Conservation (phyloP, 2,329 filamentous ascomycete species). For the Epichloe aotearoae region DNA sequence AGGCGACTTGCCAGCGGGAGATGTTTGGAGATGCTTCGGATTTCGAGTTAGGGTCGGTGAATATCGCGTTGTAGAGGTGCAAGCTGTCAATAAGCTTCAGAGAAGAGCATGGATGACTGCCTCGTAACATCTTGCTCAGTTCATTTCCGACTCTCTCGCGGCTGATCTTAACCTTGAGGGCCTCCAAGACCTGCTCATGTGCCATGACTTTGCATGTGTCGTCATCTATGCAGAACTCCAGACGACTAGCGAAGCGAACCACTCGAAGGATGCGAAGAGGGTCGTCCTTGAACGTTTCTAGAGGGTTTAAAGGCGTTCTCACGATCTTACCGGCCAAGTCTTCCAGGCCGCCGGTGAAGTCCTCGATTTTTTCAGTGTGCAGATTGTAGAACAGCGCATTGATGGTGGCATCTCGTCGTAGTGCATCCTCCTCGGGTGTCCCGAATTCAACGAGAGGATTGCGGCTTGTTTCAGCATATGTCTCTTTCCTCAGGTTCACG, state of each 20-base stretch:
- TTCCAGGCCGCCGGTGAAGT: slow-evolving; percentile 65
- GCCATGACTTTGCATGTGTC: slow-evolving; percentile 62
- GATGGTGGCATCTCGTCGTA: slow-evolving; percentile 81
- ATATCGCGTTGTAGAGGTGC: slow-evolving; percentile 58
- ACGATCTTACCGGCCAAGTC: slow-evolving; percentile 66
- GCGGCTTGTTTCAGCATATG: slow-evolving; percentile 57
- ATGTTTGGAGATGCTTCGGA: slow-evolving; percentile 43
- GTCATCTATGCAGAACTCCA: slow-evolving; percentile 65
- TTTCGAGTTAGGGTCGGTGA: slow-evolving; percentile 50
- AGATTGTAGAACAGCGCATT: slow-evolving; percentile 96
- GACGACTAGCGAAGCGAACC: slow-evolving; percentile 77
- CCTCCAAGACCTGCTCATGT: slow-evolving; percentile 61
- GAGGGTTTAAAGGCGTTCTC: slow-evolving; percentile 72
- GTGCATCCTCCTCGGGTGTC: slow-evolving; percentile 77
- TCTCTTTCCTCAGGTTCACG: slow-evolving; percentile 87
- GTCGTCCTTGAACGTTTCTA: slow-evolving; percentile 89
- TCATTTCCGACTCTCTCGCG: slow-evolving; percentile 80
- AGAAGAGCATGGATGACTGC: slow-evolving; percentile 45
- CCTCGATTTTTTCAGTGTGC: slow-evolving; percentile 65
- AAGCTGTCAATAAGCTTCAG: slow-evolving; percentile 54
- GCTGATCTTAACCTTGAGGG: slow-evolving; percentile 79
- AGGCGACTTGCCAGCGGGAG: slow-evolving; percentile 47
- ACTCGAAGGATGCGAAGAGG: slow-evolving; percentile 76
- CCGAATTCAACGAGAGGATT: slow-evolving; percentile 53
- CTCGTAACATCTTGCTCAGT: slow-evolving; percentile 78